Conservation (phyloP, 768 basidiomycete species). For the Boletus pseudopeckii region DNA sequence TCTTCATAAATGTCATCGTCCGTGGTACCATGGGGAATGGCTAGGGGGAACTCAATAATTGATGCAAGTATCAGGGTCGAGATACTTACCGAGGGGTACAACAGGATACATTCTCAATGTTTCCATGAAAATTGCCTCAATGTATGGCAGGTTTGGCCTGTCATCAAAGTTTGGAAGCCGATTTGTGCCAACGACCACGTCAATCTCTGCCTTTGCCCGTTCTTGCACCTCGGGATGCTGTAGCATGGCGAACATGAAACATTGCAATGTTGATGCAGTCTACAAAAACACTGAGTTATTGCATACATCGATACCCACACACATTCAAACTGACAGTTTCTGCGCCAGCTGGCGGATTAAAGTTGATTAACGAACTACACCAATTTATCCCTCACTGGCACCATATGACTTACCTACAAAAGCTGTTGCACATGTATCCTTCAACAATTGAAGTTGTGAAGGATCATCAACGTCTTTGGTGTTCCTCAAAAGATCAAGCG, state of each 20-base stretch:
- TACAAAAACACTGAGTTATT: neutral
- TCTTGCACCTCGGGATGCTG: conserved; percentile 30
- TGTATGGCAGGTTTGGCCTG: conserved; percentile 23
- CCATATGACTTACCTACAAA: conserved; percentile 14
- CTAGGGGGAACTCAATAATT: neutral
- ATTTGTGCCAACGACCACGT: conserved; percentile 25
- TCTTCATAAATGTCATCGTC: conserved; percentile 17
- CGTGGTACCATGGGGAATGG: conserved; percentile 16
- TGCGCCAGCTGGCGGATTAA: conserved; percentile 12
- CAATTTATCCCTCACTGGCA: neutral
- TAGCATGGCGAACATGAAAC: conserved; percentile 33
- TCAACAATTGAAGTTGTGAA: conserved; percentile 9
- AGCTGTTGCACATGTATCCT: conserved; percentile 10
- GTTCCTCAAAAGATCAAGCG: conserved; percentile 5
- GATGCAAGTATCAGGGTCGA: neutral
- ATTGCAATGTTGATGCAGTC: conserved; percentile 8
- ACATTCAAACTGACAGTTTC: conserved; percentile 13
- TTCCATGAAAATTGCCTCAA: conserved; percentile 25
- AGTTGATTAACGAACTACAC: neutral
- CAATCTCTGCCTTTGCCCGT: conserved; percentile 30
- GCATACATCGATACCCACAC: neutral
- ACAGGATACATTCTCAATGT: conserved; percentile 23
- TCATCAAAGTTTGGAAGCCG: conserved; percentile 29
- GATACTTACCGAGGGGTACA: conserved; percentile 19
- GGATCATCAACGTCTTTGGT: conserved; percentile 1